Base-by-base conservation (phyloP, 2,329 filamentous ascomycete species). In the Phoma sp. region DNA sequence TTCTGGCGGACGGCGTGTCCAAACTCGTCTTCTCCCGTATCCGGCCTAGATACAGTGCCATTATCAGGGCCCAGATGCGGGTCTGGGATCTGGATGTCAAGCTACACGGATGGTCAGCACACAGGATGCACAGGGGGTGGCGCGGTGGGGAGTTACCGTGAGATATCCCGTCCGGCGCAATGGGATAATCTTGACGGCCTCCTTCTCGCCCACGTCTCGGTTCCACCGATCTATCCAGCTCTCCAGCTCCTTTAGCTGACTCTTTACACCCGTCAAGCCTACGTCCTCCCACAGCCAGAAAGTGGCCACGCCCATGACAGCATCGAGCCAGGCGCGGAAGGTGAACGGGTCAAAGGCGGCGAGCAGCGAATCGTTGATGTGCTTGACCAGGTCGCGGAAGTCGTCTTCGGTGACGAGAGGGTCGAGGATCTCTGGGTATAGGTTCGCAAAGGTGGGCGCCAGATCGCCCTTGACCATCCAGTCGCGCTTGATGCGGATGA, bases 231-330 rank as follows among this genome's bases (percentile, higher is more conserved):
- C 90, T 49, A 99, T 84, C 87, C 91, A 96, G 33, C 74, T 76
- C 76, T 99, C 95, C 17, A 97, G 78, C 9, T 78, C 82, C 51
- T 82, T 84, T 40, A 96, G 74, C 51, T 88, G 84, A 21, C 81
- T 79, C 78, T 98, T 98, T 55, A 89, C 84, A 8, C 84, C 86
- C 3, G 90, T 90, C 32, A 91, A 77, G 1, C 94, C 92, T 21
- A 94, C 68, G 71, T 98, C 94, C 55, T 99, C 95, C 92, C 92
- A 98, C 31, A 98, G 69, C 91, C 93, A 99, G 21, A 94, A 91
- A 0, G 95, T 98, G 31, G 92, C 76, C 4, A 96, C 80, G 2
- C 94, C 92, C 64, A 98, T 73, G 10, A 91, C 74, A 12, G 86
- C 85, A 74, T 99, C 95, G 0, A 96, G 62, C 68, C 93, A 86